These are phyloP conservation scores for Apiospora marii DNA, from an alignment of 2,329 filamentous ascomycete genomes.

Conservation along the genomic window DNA sequence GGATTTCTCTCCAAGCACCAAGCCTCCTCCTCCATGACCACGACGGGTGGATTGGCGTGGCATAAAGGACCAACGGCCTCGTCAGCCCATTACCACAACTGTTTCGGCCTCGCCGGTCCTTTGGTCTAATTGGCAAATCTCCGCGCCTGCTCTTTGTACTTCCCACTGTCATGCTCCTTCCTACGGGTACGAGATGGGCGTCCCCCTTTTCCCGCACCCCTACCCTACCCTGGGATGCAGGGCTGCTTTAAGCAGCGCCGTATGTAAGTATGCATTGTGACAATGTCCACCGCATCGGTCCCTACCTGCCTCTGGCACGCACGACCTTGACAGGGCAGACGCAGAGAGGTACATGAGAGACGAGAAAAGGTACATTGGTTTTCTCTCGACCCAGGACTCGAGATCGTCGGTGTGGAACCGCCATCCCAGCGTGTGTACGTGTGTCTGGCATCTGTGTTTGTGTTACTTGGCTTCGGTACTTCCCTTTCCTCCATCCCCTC, in stretches of 20 bases:
- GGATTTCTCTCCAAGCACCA: not conserved
- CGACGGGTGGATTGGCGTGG: not conserved
- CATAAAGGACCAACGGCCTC: not conserved
- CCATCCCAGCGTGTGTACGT: not conserved
- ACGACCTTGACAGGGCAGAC: not conserved
- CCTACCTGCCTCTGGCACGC: not conserved
- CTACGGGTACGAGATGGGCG: not conserved
- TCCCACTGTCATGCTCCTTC: not conserved
- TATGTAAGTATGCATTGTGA: not conserved
- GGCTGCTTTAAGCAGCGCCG: not conserved
- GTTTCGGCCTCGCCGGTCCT: conserved; percentile 8
- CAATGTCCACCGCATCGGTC: conserved; percentile 16
- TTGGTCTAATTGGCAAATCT: not conserved
- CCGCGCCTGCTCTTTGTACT: not conserved
- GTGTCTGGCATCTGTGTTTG: conserved; percentile 20
- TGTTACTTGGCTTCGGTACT: conserved; percentile 16
- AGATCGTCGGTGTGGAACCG: conserved; percentile 18
- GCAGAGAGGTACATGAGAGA: conserved; percentile 5
- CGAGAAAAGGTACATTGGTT: not conserved
- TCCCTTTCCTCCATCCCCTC: conserved; percentile 1
- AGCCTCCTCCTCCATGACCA: not conserved
- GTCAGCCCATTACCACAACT: not conserved
- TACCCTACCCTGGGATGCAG: conserved; percentile 8
- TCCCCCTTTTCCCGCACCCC: conserved; percentile 9
- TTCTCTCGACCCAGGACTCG: not conserved